These are phyloP conservation scores for Vicia villosa DNA, from an alignment of 306 rosid species.

Conservation along the genomic window DNA sequence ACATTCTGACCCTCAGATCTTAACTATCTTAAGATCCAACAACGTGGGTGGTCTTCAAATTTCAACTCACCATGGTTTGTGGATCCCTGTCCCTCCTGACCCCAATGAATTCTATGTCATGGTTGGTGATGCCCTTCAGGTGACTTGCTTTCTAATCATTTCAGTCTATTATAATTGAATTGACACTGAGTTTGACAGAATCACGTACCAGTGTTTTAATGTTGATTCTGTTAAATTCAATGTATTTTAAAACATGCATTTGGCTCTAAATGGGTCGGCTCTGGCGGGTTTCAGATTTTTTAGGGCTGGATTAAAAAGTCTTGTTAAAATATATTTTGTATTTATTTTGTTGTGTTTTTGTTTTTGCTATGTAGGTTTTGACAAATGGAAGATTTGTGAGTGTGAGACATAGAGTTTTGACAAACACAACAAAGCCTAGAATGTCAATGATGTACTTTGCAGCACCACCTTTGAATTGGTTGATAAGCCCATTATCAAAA, in stretches of 20 bases:
- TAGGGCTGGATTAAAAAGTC: too few relatives aligned
- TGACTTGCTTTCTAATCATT: constrained; percentile 37
- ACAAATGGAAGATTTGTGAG: constrained; percentile 82
- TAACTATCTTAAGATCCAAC: constrained; percentile 83
- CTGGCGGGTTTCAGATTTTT: too few relatives aligned
- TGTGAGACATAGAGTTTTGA: constrained; percentile 80
- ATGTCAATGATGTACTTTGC: constrained; percentile 88
- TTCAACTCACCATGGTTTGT: constrained; percentile 62
- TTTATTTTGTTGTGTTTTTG: background rate
- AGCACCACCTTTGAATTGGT: constrained; percentile 69
- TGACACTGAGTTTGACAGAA: background rate
- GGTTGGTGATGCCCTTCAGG: constrained; percentile 94
- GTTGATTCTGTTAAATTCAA: background rate
- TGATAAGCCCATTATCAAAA: constrained; percentile 69
- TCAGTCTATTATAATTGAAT: background rate
- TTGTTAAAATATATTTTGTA: too few relatives aligned
- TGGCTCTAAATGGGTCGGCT: too few relatives aligned
- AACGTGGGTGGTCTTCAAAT: constrained; percentile 86
- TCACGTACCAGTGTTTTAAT: background rate
- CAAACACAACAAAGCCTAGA: constrained; percentile 54
- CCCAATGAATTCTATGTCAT: constrained; percentile 69
- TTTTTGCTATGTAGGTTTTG: constrained; percentile 51
- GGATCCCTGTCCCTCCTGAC: constrained; percentile 87
- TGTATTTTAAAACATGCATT: background rate
- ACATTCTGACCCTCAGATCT: constrained; percentile 99